Evolutionary conservation across 306 rosid genomes (phyloP).

Genomic region (Hippophae rhamnoides): DNA sequence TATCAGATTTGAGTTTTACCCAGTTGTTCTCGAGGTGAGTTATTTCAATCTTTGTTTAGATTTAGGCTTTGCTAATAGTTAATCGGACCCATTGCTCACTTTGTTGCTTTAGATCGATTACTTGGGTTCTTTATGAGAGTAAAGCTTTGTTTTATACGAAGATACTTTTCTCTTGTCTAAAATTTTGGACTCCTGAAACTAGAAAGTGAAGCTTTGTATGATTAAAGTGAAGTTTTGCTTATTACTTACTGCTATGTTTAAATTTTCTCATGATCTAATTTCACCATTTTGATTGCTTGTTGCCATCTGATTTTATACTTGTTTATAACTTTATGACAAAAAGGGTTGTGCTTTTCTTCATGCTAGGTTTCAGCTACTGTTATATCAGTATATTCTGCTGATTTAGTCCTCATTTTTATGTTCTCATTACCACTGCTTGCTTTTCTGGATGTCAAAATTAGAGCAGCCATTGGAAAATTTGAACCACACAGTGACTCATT

Average conservation of each 20-base stretch:
- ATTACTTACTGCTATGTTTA: not conserved
- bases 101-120: not conserved
- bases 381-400: not conserved
- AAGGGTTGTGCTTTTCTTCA: constrained; percentile 9
- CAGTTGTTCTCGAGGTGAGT: constrained; percentile 1
- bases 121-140: not conserved
- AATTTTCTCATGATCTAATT: constrained; percentile 3
- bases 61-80: not conserved
- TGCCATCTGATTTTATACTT: not conserved
- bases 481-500: not conserved
- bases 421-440: not conserved
- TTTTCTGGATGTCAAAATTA: not conserved
- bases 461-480: constrained; percentile 14
- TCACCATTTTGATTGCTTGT: not conserved
- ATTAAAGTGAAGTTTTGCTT: too few relatives aligned
- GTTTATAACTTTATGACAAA: not conserved
- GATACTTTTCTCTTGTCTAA: too few relatives aligned
- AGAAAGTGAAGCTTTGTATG: too few relatives aligned
- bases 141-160: not conserved
- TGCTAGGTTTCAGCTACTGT: not conserved
- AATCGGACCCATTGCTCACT: not conserved
- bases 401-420: constrained; percentile 6
- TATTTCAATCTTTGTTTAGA: not conserved
- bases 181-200: too few relatives aligned
- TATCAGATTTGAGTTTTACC: not conserved